Evolutionary conservation across 352 stramenopile species (phyloP).

Genomic region (Globisporangium cylindrosporum): DNA sequence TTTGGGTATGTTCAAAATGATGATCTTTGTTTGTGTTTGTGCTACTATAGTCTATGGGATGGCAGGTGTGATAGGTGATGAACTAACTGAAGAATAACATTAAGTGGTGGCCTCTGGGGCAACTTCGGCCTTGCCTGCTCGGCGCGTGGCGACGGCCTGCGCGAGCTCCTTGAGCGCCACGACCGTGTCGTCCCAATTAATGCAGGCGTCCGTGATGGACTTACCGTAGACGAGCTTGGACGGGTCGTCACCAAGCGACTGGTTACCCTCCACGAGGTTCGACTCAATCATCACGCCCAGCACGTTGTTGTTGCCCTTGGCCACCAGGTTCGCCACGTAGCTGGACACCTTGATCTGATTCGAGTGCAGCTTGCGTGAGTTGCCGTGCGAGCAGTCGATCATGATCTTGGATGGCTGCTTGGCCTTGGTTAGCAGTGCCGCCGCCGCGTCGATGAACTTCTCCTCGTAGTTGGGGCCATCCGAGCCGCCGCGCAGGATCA

Average conservation of each 20-base stretch:
- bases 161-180: slow-evolving; percentile 55
- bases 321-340: slow-evolving; percentile 66
- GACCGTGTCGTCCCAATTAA: slow-evolving; percentile 83
- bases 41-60: neutral
- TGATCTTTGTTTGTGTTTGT: neutral
- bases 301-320: slow-evolving; percentile 60
- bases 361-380: slow-evolving; percentile 78
- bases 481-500: slow-evolving; percentile 77
- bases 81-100: slow-evolving; percentile 5
- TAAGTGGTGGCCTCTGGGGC: neutral
- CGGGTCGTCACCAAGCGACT: slow-evolving; percentile 66
- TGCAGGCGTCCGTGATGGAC: slow-evolving; percentile 87
- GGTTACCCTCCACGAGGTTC: slow-evolving; percentile 85
- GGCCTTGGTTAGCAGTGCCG: slow-evolving; percentile 57
- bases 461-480: slow-evolving; percentile 82
- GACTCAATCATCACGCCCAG: slow-evolving; percentile 89
- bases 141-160: slow-evolving; percentile 45
- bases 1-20: neutral
- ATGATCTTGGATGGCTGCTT: slow-evolving; percentile 77
- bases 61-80: neutral
- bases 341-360: slow-evolving; percentile 81
- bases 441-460: slow-evolving; percentile 62
- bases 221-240: slow-evolving; percentile 79
- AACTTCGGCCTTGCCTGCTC: slow-evolving; percentile 4
- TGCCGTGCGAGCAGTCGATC: slow-evolving; percentile 88